Evolutionary conservation across 2,329 filamentous ascomycete genomes (phyloP).

Genomic region (Aspergillus quadricinctus): DNA sequence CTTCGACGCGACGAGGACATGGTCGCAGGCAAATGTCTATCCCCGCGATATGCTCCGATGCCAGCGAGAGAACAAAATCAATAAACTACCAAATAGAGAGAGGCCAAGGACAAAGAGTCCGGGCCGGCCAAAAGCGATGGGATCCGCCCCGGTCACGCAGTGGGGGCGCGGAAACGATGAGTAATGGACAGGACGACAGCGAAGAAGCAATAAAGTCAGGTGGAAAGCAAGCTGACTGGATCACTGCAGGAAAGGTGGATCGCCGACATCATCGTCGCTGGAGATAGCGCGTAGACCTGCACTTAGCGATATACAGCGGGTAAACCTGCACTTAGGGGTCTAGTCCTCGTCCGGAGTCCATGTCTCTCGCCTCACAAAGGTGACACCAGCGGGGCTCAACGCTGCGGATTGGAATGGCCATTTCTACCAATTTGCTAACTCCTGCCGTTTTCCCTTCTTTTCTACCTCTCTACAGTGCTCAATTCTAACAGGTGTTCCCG

Average conservation of each 20-base stretch:
- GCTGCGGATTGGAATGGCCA: neutral
- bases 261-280: constrained; percentile 2
- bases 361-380: constrained; percentile 1
- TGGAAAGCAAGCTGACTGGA: constrained; percentile 3
- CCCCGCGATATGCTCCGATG: neutral
- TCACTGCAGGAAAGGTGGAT: constrained; percentile 7
- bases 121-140: constrained; percentile 5
- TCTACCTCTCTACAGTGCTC: constrained; percentile 4
- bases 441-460: neutral
- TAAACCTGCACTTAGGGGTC: constrained; percentile 22
- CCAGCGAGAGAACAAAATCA: neutral
- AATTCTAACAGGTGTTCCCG: constrained; percentile 10
- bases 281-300: constrained; percentile 25
- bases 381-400: neutral
- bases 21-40: neutral
- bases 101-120: neutral
- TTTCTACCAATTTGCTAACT: neutral
- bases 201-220: neutral
- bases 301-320: constrained; percentile 29
- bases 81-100: neutral
- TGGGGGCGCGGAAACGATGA: neutral
- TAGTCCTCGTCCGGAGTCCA: constrained; percentile 4
- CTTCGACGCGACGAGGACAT: constrained; percentile 3
- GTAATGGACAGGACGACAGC: constrained; percentile 4
- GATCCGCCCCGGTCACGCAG: constrained; percentile 1